Evolutionary conservation across 768 basidiomycete genomes (phyloP), one percentile per base, ranked within the genome.

Genomic region (Lentinula sp.): DNA sequence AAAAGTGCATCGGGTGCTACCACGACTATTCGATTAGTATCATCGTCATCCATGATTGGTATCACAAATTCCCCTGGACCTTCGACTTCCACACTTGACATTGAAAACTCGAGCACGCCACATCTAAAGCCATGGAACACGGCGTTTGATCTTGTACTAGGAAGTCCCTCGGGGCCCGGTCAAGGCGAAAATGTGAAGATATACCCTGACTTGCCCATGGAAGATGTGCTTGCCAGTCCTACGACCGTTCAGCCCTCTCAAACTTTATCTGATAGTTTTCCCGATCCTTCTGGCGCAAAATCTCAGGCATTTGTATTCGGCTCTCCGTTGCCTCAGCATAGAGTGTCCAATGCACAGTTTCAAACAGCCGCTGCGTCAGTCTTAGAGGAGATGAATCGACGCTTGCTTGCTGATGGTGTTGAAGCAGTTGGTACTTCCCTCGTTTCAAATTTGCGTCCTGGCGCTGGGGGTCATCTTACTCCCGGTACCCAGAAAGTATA

Each of bases 331-430:
- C 84, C 88, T 6, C 81, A 82, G 61, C 78, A 89, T 66, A 79
- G 75, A 50, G 79, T 82, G 48, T 84, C 86, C 36, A 85, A 89
- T 64, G 72, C 74, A n/a, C 81, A 87, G 55, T 93, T 93, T 73
- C 80, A 78, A 56, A 71, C 76, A 1, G 86, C 87, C 0, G 87
- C 90, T 0, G 78, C 83, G n/a, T 80, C 81, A 20, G 85, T 94
- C 33, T 75, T 93, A 35, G 87, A 86, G 54, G 92, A 94, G 72
- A 91, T 94, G 88, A 92, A 93, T 69, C 77, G 79, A 55, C 84
- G 89, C 2, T 78, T 93, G 9, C 79, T 77, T 2, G 79, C 77
- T 7, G 81, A 82, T 6, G 87, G 86, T 1, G 79, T 84, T 6
- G 75, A 81, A 36, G 74, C 74, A 23, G 74, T 88, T 36, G 76